Conservation (phyloP, 306 rosid species). For the Trifolium fragiferum region DNA sequence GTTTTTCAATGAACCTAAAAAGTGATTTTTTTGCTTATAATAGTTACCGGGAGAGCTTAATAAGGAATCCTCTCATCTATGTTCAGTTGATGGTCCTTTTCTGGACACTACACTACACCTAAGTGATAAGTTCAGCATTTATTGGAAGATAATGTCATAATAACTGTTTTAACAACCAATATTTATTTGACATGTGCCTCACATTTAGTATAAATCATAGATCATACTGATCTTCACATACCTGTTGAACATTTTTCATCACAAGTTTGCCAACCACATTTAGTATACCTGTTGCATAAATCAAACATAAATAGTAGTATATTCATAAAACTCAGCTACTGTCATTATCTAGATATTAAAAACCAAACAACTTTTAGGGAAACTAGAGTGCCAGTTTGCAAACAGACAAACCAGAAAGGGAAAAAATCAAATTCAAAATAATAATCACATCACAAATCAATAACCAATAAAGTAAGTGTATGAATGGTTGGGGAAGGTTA, state of each 20-base stretch:
- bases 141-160: not conserved
- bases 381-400: not conserved
- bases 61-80: not conserved
- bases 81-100: not conserved
- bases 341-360: not conserved
- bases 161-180: conserved; percentile 26
- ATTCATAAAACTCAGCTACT: conserved; percentile 16
- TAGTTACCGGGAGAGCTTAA: not conserved
- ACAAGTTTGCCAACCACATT: conserved; percentile 49
- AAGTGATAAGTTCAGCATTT: not conserved
- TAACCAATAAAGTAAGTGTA: not conserved
- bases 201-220: conserved; percentile 28
- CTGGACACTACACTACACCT: not conserved
- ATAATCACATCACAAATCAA: not conserved
- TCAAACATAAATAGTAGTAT: conserved; percentile 26
- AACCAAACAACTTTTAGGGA: not conserved
- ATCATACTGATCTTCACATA: conserved; percentile 24
- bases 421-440: not conserved
- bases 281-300: conserved; percentile 56
- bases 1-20: too few relatives aligned
- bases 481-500: not conserved
- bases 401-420: not conserved
- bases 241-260: conserved; percentile 77
- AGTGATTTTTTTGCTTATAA: too few relatives aligned
- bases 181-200: not conserved